phyloP scores from a whole-genome alignment of 495 filamentous ascomycete species.

The Aspergillus incahuasiensis region DNA sequence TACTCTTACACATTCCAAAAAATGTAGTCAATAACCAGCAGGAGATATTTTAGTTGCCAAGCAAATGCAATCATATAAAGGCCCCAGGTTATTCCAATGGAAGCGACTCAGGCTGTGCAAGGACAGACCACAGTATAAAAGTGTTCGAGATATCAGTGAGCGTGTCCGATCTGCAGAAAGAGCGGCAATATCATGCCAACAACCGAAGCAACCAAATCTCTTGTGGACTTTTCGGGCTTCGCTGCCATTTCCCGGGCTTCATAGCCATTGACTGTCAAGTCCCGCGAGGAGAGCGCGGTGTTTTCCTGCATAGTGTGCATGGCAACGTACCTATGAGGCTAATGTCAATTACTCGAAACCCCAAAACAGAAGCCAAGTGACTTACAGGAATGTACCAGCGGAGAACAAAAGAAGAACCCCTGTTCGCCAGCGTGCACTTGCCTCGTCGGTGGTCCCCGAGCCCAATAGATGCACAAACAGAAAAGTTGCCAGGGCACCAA shows the following conservation, averaged over 20 bases:
- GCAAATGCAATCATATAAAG: background rate
- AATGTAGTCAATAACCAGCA: background rate
- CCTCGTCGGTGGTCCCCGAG: slow-evolving; percentile 37
- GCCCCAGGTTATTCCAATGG: background rate
- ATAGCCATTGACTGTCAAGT: slow-evolving; percentile 60
- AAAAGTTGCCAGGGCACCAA: slow-evolving; percentile 82
- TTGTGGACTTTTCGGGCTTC: slow-evolving; percentile 43
- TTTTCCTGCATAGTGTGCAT: slow-evolving; percentile 98
- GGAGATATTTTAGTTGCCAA: background rate
- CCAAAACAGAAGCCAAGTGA: background rate
- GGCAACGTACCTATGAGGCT: slow-evolving; percentile 72
- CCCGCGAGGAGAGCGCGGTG: slow-evolving; percentile 46
- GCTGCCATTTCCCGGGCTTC: slow-evolving; percentile 40
- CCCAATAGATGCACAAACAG: slow-evolving; percentile 69
- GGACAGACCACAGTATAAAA: slow-evolving; percentile 4
- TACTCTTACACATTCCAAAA: background rate
- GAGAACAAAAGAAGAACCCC: slow-evolving; percentile 89
- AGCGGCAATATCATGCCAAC: slow-evolving; percentile 88
- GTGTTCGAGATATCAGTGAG: slow-evolving; percentile 49
- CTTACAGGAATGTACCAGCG: slow-evolving; percentile 91
- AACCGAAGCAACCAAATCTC: slow-evolving; percentile 66
- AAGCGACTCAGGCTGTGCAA: background rate
- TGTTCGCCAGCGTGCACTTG: slow-evolving; percentile 74
- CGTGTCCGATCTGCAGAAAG: slow-evolving; percentile 86
- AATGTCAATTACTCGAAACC: background rate